phyloP scores from a whole-genome alignment of 345 rosid species.

The Populus tremula region DNA sequence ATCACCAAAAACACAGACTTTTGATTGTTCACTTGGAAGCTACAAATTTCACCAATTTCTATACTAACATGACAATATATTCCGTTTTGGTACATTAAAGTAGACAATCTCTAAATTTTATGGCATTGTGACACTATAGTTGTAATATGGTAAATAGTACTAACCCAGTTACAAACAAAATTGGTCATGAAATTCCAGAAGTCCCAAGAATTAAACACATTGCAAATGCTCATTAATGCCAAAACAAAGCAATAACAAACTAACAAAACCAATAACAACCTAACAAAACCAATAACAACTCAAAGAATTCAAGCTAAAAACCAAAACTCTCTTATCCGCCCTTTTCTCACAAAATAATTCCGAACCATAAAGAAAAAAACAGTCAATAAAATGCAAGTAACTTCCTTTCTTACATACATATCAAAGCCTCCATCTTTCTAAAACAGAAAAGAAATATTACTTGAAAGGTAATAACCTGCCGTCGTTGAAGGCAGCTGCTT shows the following conservation, averaged over 20 bases:
- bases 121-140: too few species aligned
- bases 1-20: background rate
- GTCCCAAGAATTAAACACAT: too few species aligned
- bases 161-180: background rate
- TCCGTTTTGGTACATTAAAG: too few species aligned
- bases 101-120: background rate
- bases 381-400: background rate
- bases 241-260: background rate
- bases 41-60: background rate
- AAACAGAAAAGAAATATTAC: background rate
- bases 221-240: background rate
- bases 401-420: background rate
- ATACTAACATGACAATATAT: too few species aligned
- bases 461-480: constrained; percentile 46
- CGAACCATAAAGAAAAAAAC: background rate
- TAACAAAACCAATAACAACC: background rate
- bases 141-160: background rate
- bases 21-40: background rate
- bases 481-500: constrained; percentile 42
- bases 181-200: background rate
- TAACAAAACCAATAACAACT: background rate
- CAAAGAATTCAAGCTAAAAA: background rate
- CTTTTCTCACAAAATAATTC: background rate
- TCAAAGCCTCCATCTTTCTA: background rate
- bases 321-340: background rate